A percentile compares a stretch with the other conserved stretches of the same genome.
phyloP scores from a whole-genome alignment of 805 yeast species.

The Candida vaughaniae region DNA sequence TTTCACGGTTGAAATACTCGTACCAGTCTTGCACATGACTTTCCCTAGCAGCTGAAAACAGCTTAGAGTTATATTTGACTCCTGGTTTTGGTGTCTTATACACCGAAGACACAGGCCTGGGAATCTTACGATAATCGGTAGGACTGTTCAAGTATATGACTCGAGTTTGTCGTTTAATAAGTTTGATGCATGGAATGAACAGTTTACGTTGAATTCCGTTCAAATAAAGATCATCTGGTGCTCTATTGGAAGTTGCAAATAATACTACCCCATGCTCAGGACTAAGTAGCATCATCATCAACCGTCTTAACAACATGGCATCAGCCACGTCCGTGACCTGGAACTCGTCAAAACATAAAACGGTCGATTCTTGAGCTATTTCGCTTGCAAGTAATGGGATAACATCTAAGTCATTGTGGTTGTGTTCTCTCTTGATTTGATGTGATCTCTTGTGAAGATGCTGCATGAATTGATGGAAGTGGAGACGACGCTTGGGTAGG shows the following conservation, averaged over 20 bases:
- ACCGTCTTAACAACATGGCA: slow-evolving; percentile 88
- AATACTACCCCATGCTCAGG: slow-evolving; percentile 79
- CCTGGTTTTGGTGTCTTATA: slow-evolving; percentile 74
- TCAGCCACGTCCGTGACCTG: slow-evolving; percentile 99
- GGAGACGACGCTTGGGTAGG: slow-evolving; percentile 76
- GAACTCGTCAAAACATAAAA: slow-evolving; percentile 93
- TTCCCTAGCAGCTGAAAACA: slow-evolving; percentile 49
- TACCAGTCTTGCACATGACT: slow-evolving; percentile 79
- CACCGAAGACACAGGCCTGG: slow-evolving; percentile 77
- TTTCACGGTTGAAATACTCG: slow-evolving; percentile 67
- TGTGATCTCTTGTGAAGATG: slow-evolving; percentile 84
- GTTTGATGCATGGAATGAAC: slow-evolving; percentile 87
- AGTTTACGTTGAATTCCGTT: slow-evolving; percentile 93
- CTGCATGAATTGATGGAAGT: slow-evolving; percentile 98
- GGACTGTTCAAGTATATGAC: slow-evolving; percentile 86
- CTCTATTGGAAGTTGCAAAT: slow-evolving; percentile 93
- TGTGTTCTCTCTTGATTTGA: slow-evolving; percentile 60
- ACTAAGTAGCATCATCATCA: slow-evolving; percentile 63
- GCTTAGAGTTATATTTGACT: slow-evolving; percentile 49
- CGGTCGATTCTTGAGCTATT: slow-evolving; percentile 70
- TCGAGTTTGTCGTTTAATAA: slow-evolving; percentile 67
- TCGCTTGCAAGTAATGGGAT: slow-evolving; percentile 83
- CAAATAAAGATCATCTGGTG: slow-evolving; percentile 89
- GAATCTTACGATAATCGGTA: slow-evolving; percentile 88
- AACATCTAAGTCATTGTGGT: slow-evolving; percentile 64